phyloP scores from a whole-genome alignment of 805 yeast species.

The Wickerhamiella musiphila region DNA sequence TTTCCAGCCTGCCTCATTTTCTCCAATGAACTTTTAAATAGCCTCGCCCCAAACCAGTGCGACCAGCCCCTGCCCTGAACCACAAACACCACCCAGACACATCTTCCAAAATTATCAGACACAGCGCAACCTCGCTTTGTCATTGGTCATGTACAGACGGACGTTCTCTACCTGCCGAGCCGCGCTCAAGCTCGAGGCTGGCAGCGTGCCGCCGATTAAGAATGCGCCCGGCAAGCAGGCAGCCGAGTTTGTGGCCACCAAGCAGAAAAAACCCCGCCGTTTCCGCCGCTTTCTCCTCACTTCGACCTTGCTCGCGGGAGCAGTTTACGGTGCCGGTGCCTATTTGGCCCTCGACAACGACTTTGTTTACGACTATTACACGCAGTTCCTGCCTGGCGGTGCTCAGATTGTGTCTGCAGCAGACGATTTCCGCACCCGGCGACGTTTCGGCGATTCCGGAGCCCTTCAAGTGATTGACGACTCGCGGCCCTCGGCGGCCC shows the following conservation, averaged over 20 bases:
- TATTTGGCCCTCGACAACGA: conserved; percentile 38
- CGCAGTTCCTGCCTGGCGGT: conserved; percentile 48
- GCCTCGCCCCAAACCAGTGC: too few relatives aligned
- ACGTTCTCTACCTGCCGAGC: conserved; percentile 1
- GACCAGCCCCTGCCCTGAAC: too few relatives aligned
- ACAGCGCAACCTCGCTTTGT: conserved; percentile 1
- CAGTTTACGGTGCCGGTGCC: conserved; percentile 43
- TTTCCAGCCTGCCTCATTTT: too few relatives aligned
- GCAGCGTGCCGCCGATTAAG: conserved; percentile 1
- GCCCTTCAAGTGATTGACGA: conserved; percentile 8
- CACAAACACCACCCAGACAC: too few relatives aligned
- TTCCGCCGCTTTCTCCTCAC: conserved; percentile 19
- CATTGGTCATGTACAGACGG: conserved; percentile 4
- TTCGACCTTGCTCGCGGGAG: conserved; percentile 16
- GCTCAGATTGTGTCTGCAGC: conserved; percentile 34
- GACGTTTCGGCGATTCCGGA: not conserved
- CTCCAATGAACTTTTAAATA: too few relatives aligned
- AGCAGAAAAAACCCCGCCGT: conserved; percentile 11
- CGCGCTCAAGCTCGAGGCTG: not conserved
- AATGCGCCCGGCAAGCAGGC: not conserved
- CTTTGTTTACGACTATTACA: conserved; percentile 41
- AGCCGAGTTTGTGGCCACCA: not conserved
- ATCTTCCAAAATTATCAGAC: too few relatives aligned
- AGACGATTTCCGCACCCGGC: conserved; percentile 26
- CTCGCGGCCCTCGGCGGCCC: conserved; percentile 19